phyloP scores from a whole-genome alignment of 2,329 filamentous ascomycete genomes.

The Talaromyces sp. region DNA sequence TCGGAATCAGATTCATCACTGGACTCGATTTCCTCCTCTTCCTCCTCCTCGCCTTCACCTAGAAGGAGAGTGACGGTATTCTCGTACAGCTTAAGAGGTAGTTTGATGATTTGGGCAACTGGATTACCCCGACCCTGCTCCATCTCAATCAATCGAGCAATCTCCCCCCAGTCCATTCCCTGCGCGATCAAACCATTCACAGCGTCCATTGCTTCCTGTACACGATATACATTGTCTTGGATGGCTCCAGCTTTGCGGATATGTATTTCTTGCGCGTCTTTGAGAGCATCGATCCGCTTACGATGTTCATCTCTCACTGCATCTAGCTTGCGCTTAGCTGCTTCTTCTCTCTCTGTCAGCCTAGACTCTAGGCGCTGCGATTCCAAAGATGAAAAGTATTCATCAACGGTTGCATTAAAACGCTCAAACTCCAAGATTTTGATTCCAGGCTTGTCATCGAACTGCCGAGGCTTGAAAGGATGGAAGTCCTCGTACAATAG shows the following conservation, averaged over 20 bases:
- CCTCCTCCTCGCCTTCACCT: conserved; percentile 67
- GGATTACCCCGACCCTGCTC: conserved; percentile 81
- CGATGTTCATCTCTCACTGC: conserved; percentile 81
- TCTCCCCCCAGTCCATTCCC: conserved; percentile 97
- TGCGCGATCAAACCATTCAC: conserved; percentile 89
- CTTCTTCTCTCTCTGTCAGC: conserved; percentile 77
- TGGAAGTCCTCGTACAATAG: conserved; percentile 93
- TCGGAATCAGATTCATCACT: conserved; percentile 62
- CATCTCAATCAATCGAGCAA: conserved; percentile 82
- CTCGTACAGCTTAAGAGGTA: conserved; percentile 87
- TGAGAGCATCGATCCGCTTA: conserved; percentile 80
- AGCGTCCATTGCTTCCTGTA: conserved; percentile 89
- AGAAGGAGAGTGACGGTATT: conserved; percentile 82
- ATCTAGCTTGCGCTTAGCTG: conserved; percentile 81
- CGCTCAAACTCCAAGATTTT: conserved; percentile 76
- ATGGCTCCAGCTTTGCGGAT: conserved; percentile 87
- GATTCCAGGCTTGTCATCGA: conserved; percentile 66
- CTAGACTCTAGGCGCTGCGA: conserved; percentile 87
- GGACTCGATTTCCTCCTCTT: conserved; percentile 65
- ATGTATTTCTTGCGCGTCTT: conserved; percentile 79
- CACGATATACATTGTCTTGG: conserved; percentile 84
- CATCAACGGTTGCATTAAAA: conserved; percentile 92
- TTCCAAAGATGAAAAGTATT: conserved; percentile 96
- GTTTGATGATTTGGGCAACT: conserved; percentile 81
- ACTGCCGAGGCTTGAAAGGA: conserved; percentile 82